Conservation (phyloP, 441 rosid genomes). For the Arabidopsis lyrata region DNA sequence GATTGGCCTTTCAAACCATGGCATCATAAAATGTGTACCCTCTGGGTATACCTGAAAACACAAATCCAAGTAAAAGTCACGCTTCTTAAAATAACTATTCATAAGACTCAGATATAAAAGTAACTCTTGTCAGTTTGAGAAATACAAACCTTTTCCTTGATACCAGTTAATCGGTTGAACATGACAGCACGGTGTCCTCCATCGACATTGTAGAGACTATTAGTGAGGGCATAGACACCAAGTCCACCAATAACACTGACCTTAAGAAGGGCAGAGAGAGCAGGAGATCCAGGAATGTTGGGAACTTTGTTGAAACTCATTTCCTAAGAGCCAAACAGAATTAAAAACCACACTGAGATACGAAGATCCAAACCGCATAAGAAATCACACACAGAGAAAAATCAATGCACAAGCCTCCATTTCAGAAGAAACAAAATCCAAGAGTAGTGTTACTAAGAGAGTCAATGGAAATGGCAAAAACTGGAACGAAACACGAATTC, state of each 20-base stretch:
- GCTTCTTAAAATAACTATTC: not conserved
- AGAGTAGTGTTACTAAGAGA: conserved; percentile 1
- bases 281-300: conserved; percentile 48
- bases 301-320: conserved; percentile 52
- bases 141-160: conserved; percentile 74
- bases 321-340: conserved; percentile 5
- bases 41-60: conserved; percentile 79
- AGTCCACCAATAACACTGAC: conserved; percentile 47
- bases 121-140: not conserved
- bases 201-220: conserved; percentile 93
- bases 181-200: conserved; percentile 94
- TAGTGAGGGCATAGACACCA: conserved; percentile 48
- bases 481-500: not conserved
- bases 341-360: not conserved
- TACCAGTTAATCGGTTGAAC: conserved; percentile 77
- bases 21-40: conserved; percentile 90
- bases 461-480: not conserved
- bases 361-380: not conserved
- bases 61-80: not conserved
- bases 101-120: not conserved
- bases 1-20: conserved; percentile 94
- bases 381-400: not conserved
- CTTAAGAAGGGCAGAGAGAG: conserved; percentile 46
- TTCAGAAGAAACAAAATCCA: conserved; percentile 15
- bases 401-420: not conserved